Base-by-base conservation (phyloP, 495 filamentous ascomycete species). In the Glarea lozoyensis region DNA sequence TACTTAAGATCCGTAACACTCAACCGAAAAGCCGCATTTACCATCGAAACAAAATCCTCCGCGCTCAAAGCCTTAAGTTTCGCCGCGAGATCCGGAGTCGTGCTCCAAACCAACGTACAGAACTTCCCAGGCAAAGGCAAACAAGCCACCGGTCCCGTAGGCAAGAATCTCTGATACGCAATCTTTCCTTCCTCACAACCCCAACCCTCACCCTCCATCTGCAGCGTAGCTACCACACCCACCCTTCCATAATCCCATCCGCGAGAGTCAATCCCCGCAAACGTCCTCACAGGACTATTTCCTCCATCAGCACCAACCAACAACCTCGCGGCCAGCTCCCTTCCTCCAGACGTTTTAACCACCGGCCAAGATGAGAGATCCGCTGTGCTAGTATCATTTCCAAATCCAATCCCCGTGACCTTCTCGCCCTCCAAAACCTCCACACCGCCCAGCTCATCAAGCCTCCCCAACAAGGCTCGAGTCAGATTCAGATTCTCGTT, bases 191-290 rank as follows among this genome's bases (percentile, higher is more conserved):
- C 70, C 5, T 68, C 59, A n/a, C 64, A 68, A 24, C 66, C 67
- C 68, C 71, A 73, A 7, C 69, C 71, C 15, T 57, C 49, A 1
- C 75, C 80, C 20, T 76, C 70, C 7, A 95, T 68, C 37, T 81
- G 69, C 16, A 99, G 63, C 0, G 88, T 92, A 46, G 92, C 92
- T 11, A 99, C 92, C 7, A 97, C 73, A 13, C 93, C 92, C 59
- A 94, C 82, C 16, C 86, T 74, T 37, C 77, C 73, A 65, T 97
- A 99, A 60, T 97, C 93, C 87, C 89, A 99, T 16, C 93, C 92
- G 2, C 78, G 69, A 21, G 80, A 83, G 37, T 78, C 62, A 52
- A 97, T 96, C 25, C 81, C 82, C 5, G 90, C 87, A 56, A 94
- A 99, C 2, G 75, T 74, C 32, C 92, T 81, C 11, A 97, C 92